A percentile compares a stretch with the other conserved stretches of the same genome.
These are phyloP conservation scores for Magnusiomyces ingens DNA, from an alignment of 1,139 yeast species.

Conservation along the genomic window DNA sequence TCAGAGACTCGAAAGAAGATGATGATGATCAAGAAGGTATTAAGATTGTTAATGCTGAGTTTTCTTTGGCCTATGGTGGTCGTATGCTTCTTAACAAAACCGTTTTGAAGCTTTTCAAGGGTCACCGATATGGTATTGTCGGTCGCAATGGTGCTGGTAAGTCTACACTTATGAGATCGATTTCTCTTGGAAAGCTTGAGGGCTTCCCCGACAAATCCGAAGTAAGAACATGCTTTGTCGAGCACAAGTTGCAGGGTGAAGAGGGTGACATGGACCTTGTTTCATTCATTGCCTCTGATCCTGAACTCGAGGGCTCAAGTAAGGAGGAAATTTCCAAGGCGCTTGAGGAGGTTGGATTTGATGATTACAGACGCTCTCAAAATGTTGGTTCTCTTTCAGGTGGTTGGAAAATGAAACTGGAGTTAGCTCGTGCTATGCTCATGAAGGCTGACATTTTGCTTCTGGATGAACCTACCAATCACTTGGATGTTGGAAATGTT, in stretches of 20 bases:
- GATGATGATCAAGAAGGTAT: slow-evolving; percentile 63
- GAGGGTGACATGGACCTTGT: slow-evolving; percentile 90
- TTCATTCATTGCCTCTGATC: slow-evolving; percentile 83
- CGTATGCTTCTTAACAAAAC: slow-evolving; percentile 96
- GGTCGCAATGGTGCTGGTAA: slow-evolving; percentile 99
- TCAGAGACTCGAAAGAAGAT: slow-evolving; percentile 54
- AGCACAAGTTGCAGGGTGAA: slow-evolving; percentile 92
- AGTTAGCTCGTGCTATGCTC: slow-evolving; percentile 95
- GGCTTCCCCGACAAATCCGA: slow-evolving; percentile 92
- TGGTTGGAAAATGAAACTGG: slow-evolving; percentile 93
- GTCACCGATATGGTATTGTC: slow-evolving; percentile 95
- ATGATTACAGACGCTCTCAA: slow-evolving; percentile 81
- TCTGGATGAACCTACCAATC: slow-evolving; percentile 98
- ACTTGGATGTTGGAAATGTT: slow-evolving; percentile 90
- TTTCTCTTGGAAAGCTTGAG: slow-evolving; percentile 93
- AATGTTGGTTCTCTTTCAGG: slow-evolving; percentile 93
- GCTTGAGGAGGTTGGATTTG: slow-evolving; percentile 79
- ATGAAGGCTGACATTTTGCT: slow-evolving; percentile 94
- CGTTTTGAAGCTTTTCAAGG: slow-evolving; percentile 75
- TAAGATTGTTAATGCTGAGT: slow-evolving; percentile 88
- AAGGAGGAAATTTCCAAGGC: slow-evolving; percentile 69
- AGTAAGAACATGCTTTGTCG: slow-evolving; percentile 91
- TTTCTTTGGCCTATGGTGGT: slow-evolving; percentile 94
- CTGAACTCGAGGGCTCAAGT: slow-evolving; percentile 59
- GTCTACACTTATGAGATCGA: slow-evolving; percentile 94